Base-by-base conservation (phyloP, 345 rosid genomes). In the Ricinus communis region DNA sequence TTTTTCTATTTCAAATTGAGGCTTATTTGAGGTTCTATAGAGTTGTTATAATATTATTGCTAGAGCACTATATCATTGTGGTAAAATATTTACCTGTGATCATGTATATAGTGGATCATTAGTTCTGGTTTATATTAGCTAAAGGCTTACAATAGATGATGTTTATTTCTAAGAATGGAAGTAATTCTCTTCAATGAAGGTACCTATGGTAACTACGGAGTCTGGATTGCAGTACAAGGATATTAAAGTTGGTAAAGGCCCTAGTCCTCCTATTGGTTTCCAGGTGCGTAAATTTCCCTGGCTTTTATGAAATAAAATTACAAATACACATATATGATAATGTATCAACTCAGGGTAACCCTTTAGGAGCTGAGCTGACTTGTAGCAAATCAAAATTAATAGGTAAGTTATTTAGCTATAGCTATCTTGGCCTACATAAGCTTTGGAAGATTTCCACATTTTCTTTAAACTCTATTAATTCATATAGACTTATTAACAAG, bases 141-240 rank as follows among this genome's bases (percentile, higher is more conserved):
- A 16, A 65, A 15, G 28, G 12, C 1, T 28, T 49, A 31, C 27
- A 6, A 51, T 38, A 19, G 19, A 60, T 66, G 25, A 18, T 25
- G 33, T 15, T 56, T 53, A 28, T 69, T 47, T 57, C 52, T 63
- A 60, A 70, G 70, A 58, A 55, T 47, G 25, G 27, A 49, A 55
- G 22, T 68, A 47, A 66, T 33, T 55, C 12, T 66, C 18, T 76
- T 68, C 7, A 54, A 49, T 82, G 80, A 80, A 95, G 99, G 97
- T 85, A 56, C 90, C 96, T 25, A 80, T 88, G 93, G 92, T 90
- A 68, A 92, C 93, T 14, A 92, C 99, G 28, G 97, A 85, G 43
- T 87, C 97, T 33, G 97, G 99, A 12, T 82, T 95, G 79, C 93
- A 92, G 57, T 92, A 87, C 80, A 95, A 90, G 79, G 99, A 92